Conservation (phyloP, 2,329 filamentous ascomycete species). For the Fusarium sarcochroum region DNA sequence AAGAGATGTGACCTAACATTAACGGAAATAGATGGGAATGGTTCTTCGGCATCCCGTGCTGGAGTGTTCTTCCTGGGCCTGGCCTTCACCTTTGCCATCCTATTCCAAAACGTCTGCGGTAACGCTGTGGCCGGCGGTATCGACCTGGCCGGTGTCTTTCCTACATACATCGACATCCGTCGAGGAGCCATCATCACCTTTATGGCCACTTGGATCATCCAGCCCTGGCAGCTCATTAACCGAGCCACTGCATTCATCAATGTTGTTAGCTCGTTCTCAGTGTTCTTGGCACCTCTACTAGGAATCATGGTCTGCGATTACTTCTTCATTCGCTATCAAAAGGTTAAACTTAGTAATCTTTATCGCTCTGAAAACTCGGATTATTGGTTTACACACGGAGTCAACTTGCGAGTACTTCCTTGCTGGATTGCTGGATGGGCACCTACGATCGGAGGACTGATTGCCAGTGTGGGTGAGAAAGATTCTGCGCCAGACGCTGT, state of each 20-base stretch:
- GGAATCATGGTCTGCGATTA: constrained; percentile 52
- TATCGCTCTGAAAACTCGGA: constrained; percentile 51
- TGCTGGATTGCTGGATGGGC: background rate
- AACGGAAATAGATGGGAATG: background rate
- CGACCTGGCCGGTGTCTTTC: constrained; percentile 49
- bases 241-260: constrained; percentile 47
- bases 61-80: constrained; percentile 50
- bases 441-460: background rate
- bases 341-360: constrained; percentile 55
- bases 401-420: constrained; percentile 34
- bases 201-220: constrained; percentile 44
- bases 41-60: constrained; percentile 35
- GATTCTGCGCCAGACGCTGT: background rate
- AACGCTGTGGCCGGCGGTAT: constrained; percentile 51
- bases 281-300: constrained; percentile 50
- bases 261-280: constrained; percentile 48
- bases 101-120: constrained; percentile 50
- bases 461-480: background rate
- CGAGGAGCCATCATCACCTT: constrained; percentile 48
- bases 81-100: constrained; percentile 48
- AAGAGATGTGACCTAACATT: background rate
- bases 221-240: constrained; percentile 52
- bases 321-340: constrained; percentile 51
- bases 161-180: constrained; percentile 48
- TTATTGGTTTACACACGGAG: constrained; percentile 54